Evolutionary conservation across 2,329 filamentous ascomycete species (phyloP), one percentile per base, ranked within the genome.

Genomic region (Xylariaceae sp.): DNA sequence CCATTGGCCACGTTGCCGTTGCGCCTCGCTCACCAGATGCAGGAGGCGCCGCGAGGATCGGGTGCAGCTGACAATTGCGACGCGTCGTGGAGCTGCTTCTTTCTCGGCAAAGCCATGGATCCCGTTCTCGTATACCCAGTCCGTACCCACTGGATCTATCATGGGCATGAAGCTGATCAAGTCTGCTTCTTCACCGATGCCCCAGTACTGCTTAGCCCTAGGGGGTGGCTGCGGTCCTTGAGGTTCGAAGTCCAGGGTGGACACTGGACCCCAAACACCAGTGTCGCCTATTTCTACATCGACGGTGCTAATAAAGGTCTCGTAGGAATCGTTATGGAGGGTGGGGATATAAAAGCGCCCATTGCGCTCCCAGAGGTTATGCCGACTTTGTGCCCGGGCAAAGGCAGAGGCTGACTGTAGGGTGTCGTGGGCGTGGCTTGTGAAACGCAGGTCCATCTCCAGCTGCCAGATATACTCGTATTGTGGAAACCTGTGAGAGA

Each of bases 161-260:
- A 91, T 81, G 0, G 89, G 89, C 71, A 90, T 89, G 64, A 91
- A 82, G 0, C 87, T 88, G 70, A 91, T 90, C 47, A 91, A 78
- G 66, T 92, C 89, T 3, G 88, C 87, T 14, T 85, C 81, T 72
- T 91, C 87, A 60, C 81, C 84, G 2, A 89, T 82, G 56, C 88
- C 88, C 76, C 88, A 90, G 49, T 77, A 67, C 2, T 61, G 57
- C 34, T 66, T 59, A 1, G 50, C 36, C 3, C 58, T 47, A 6
- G 51, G 5, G n/a, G 53, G 61, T 7, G 52, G 44, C 17, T 43
- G 16, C 3, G 34, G 66, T 81, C 79, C 2, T 79, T 78, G 44
- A 80, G 74, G 48, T 82, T 77, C 51, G 86, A 84, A 34, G 9
- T 59, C 53, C 6, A 37, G 79, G 68, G 51, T 75, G 73, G 3